Evolutionary conservation across 169 alveolate species (phyloP).

Genomic region (Plasmodium ovale): DNA sequence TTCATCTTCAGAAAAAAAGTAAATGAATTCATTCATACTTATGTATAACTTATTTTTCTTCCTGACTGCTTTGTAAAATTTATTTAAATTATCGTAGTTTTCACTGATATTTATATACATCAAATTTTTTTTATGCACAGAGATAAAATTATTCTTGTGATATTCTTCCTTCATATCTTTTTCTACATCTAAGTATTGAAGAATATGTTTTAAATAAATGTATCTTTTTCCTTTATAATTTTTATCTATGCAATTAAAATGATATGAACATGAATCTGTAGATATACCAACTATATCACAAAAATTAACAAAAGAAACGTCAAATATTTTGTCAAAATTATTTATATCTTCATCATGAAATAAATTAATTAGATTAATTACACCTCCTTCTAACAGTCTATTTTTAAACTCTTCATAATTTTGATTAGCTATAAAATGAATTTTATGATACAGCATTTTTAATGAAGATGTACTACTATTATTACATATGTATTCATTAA

Average conservation of each 20-base stretch:
- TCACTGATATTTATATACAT: conserved; percentile 67
- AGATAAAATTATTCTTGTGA: conserved; percentile 38
- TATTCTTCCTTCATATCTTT: conserved; percentile 45
- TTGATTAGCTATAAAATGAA: conserved; percentile 42
- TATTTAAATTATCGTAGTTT: conserved; percentile 25
- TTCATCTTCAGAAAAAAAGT: conserved; percentile 56
- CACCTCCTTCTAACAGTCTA: conserved; percentile 64
- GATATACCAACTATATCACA: conserved; percentile 74
- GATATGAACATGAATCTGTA: conserved; percentile 39
- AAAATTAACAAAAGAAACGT: conserved; percentile 73
- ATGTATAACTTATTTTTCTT: conserved; percentile 56
- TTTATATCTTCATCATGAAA: conserved; percentile 69
- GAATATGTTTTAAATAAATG: conserved; percentile 44
- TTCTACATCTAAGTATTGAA: conserved; percentile 64
- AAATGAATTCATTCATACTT: conserved; percentile 67
- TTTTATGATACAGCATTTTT: conserved; percentile 48
- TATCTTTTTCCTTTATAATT: conserved; percentile 47
- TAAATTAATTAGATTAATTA: conserved; percentile 56
- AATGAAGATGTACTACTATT: conserved; percentile 26
- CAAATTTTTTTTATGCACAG: conserved; percentile 39
- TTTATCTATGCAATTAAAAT: conserved; percentile 55
- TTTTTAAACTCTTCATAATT: conserved; percentile 45
- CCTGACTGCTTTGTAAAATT: conserved; percentile 35
- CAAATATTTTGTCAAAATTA: conserved; percentile 69
- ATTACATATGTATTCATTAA: conserved; percentile 71